Evolutionary conservation across 495 filamentous ascomycete genomes (phyloP), one percentile per base, ranked within the genome.

Genomic region (Aspergillus egyptiacus): DNA sequence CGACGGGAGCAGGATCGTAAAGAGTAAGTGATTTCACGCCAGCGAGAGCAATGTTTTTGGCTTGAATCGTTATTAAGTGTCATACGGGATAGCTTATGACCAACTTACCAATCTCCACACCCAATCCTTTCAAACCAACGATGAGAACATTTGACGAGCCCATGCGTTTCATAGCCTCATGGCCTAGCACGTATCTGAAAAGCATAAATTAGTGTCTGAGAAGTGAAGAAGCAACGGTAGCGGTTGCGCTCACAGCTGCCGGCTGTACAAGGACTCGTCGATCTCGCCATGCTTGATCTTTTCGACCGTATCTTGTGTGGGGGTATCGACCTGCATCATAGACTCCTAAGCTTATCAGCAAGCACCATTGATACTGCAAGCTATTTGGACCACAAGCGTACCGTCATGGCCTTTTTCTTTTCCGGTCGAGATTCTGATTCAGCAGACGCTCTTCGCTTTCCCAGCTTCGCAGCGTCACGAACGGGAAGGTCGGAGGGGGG

Each of bases 131-230:
- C 56, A 96, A 70, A 44, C 94, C 94, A 43, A 89, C 86, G 43
- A 99, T 80, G 15, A 99, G 85, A 35, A 99, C 81, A 65, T 97
- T 90, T 17, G 94, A 97, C 40, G 89, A 86, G 64, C 90, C 79
- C 94, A 99, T 99, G 47, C 91, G 87, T 73, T 95, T 97, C 94
- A 99, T 99, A 44, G 94, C 94, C 74, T 99, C 94, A 69, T 97
- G 94, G 24, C 94, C 94, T 49, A 99, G 81, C 42, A 98, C 93
- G 67, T 98, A 95, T 37, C 77, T 79, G 28, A 6, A 38, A 15
- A 39, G 45, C 15, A 19, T 9, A 33, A 58, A 30, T 38, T 40
- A 46, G 39, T 5, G 7, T 6, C 6, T 27, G 3, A 46, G 23
- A 18, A 20, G 36, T 23, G 6, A 17, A 22, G 18, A 25, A 32